phyloP scores from a whole-genome alignment of 176 grass and related monocot genomes.

The Triticum monococcum region DNA sequence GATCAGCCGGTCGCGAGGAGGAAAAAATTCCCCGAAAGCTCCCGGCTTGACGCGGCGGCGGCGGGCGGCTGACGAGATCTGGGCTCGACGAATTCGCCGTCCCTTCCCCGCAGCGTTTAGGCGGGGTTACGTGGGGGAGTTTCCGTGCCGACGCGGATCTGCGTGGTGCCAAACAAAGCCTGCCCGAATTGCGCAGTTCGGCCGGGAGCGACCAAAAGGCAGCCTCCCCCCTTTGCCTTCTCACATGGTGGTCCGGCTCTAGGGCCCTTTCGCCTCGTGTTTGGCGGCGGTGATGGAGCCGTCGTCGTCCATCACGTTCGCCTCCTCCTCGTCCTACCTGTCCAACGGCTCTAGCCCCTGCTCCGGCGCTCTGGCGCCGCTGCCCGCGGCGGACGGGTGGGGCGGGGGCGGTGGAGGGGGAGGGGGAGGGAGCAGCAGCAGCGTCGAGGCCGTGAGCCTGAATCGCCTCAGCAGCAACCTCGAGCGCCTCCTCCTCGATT shows the following conservation, averaged over 20 bases:
- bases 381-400: constrained; percentile 10
- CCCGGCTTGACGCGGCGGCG: not conserved
- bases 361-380: constrained; percentile 13
- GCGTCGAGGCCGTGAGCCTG: constrained; percentile 68
- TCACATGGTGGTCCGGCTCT: constrained; percentile 31
- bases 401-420: not conserved
- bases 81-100: not conserved
- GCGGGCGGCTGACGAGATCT: constrained; percentile 28
- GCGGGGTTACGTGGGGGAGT: not conserved
- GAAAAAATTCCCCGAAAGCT: not conserved
- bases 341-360: constrained; percentile 67
- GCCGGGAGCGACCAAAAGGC: constrained; percentile 20
- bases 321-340: constrained; percentile 61
- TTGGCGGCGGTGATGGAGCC: constrained; percentile 43
- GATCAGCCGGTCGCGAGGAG: not conserved
- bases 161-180: not conserved
- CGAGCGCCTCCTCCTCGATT: constrained; percentile 65
- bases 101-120: not conserved
- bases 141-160: constrained; percentile 43
- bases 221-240: not conserved
- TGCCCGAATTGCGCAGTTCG: constrained; percentile 12
- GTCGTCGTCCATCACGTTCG: constrained; percentile 68
- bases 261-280: not conserved
- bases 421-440: constrained; percentile 7
- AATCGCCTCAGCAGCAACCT: constrained; percentile 77